These are phyloP conservation scores for Lachnellula subtilissima DNA, from an alignment of 2,329 filamentous ascomycete species.

Conservation along the genomic window DNA sequence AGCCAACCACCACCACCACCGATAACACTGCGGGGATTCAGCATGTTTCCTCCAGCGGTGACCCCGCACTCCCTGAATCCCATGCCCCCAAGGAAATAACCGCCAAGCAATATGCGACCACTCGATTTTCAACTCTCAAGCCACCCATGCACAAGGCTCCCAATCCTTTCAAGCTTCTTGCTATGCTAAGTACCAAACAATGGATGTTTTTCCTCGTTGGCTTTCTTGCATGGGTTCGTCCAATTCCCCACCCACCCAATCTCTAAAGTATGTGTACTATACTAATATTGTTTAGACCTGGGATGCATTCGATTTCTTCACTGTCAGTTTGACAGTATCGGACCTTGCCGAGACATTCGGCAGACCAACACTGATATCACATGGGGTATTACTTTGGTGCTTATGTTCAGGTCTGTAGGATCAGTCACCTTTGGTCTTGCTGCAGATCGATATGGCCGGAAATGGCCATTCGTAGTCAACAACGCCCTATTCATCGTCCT, in stretches of 20 bases:
- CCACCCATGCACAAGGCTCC: slow-evolving; percentile 57
- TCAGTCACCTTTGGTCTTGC: slow-evolving; percentile 72
- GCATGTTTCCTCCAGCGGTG: not conserved
- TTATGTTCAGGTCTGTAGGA: slow-evolving; percentile 70
- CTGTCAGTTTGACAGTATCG: slow-evolving; percentile 70
- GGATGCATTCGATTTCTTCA: slow-evolving; percentile 81
- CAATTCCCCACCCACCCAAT: not conserved
- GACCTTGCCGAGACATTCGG: slow-evolving; percentile 60
- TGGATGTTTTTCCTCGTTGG: slow-evolving; percentile 76
- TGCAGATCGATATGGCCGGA: slow-evolving; percentile 74
- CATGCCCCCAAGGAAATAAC: slow-evolving; percentile 20
- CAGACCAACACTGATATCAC: slow-evolving; percentile 63
- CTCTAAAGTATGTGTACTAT: not conserved
- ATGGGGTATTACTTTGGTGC: slow-evolving; percentile 69
- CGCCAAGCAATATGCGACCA: slow-evolving; percentile 38
- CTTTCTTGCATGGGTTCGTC: slow-evolving; percentile 59
- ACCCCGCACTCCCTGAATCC: slow-evolving; percentile 17
- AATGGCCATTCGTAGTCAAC: slow-evolving; percentile 75
- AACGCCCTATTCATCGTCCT: slow-evolving; percentile 68
- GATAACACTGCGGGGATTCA: not conserved
- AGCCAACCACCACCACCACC: not conserved
- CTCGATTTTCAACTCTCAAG: slow-evolving; percentile 52
- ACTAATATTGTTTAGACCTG: slow-evolving; percentile 43
- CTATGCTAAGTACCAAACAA: slow-evolving; percentile 56
- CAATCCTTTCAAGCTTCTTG: slow-evolving; percentile 67